These are phyloP conservation scores for Prasinococcaceae sp. DNA, from an alignment of 139 green algal genomes.

Conservation along the genomic window DNA sequence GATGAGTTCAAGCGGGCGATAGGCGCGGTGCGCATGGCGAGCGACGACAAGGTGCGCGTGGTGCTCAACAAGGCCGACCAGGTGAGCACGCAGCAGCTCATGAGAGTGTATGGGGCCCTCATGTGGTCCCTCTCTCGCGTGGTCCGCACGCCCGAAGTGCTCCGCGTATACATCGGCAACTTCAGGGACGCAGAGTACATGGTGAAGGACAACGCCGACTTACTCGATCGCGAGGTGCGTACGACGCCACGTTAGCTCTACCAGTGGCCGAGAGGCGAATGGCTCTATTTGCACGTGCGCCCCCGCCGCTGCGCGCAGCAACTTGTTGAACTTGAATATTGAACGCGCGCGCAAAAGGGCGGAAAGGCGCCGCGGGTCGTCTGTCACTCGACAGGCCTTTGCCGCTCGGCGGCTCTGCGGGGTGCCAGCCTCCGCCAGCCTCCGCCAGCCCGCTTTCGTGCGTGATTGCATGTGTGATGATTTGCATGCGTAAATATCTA, in stretches of 20 bases:
- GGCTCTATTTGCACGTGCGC: background rate
- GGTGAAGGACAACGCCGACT: background rate
- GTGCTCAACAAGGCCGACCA: constrained; percentile 17
- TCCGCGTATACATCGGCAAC: constrained; percentile 8
- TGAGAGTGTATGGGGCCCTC: constrained; percentile 16
- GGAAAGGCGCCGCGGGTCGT: too few relatives aligned
- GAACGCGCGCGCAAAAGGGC: too few relatives aligned
- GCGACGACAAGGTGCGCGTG: constrained; percentile 15
- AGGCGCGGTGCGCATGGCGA: background rate
- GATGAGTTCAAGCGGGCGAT: constrained; percentile 15
- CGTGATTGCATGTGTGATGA: too few relatives aligned
- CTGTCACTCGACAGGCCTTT: too few relatives aligned
- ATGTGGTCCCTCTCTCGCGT: constrained; percentile 16
- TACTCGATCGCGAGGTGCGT: background rate
- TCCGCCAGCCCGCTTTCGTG: too few relatives aligned
- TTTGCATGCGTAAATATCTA: too few relatives aligned
- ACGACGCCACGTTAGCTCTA: background rate
- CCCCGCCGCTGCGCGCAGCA: too few relatives aligned
- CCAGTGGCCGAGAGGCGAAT: background rate
- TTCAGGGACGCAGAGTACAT: constrained; percentile 3
- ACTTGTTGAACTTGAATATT: too few relatives aligned
- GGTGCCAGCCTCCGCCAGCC: too few relatives aligned
- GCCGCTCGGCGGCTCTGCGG: too few relatives aligned
- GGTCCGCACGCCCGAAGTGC: constrained; percentile 13
- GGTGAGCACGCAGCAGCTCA: constrained; percentile 10